These are phyloP conservation scores for Venturia effusa DNA, from an alignment of 2,329 filamentous ascomycete species.

Conservation along the genomic window DNA sequence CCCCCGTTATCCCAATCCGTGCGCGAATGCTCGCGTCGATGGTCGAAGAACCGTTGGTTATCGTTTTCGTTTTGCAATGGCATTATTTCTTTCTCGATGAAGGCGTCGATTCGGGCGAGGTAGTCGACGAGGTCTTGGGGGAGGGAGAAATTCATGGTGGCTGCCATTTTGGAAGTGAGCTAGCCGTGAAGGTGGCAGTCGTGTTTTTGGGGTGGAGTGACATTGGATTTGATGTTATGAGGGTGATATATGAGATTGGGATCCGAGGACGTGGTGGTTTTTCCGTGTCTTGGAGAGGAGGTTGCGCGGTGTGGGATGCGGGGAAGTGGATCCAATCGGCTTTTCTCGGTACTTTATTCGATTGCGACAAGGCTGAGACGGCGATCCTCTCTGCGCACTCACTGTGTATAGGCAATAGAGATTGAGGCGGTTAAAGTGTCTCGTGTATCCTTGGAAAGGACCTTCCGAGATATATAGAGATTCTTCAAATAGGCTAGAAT, in stretches of 20 bases:
- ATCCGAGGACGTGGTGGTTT: background rate
- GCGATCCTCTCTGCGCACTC: too few species aligned
- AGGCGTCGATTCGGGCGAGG: constrained; percentile 42
- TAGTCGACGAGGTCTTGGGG: constrained; percentile 21
- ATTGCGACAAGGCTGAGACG: background rate
- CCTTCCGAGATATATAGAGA: too few species aligned
- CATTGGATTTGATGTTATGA: background rate
- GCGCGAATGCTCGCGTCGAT: constrained; percentile 50
- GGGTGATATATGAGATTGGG: background rate
- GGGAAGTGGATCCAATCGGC: background rate
- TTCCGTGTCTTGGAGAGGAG: background rate
- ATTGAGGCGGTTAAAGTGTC: too few species aligned
- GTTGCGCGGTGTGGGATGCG: background rate
- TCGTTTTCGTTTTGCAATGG: constrained; percentile 45
- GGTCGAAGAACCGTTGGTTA: constrained; percentile 55
- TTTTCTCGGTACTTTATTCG: background rate
- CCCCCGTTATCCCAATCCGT: constrained; percentile 50
- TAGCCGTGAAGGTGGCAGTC: background rate
- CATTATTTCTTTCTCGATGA: constrained; percentile 43
- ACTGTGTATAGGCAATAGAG: too few species aligned
- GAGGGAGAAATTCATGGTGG: constrained; percentile 3
- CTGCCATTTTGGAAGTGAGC: background rate
- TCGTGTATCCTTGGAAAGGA: too few species aligned
- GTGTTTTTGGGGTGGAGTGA: background rate
- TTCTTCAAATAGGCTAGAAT: too few species aligned